Evolutionary conservation across 805 yeast genomes (phyloP), one percentile per base, ranked within the genome.

Genomic region (Candida qinlingensis): DNA sequence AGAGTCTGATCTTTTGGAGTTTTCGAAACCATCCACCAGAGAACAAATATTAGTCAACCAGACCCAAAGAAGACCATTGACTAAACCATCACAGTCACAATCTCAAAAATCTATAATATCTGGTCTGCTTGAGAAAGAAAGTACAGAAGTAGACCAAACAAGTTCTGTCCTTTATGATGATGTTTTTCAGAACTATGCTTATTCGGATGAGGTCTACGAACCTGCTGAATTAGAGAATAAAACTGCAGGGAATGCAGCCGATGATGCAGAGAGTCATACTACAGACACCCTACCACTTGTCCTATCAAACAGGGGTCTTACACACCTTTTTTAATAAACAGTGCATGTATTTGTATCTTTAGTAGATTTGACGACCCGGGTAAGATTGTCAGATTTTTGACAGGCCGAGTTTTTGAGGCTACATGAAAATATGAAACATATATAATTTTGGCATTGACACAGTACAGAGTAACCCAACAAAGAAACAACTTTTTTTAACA

Each of bases 171-270:
- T 44, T 1, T 54, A 60, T 28, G 56, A 47, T 13, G 63, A 55
- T 33, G 52, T 61, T 13, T 53, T 61, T 25, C 57, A 54, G 42
- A 54, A 46, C 13, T 61, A 61, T 42, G 37, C 45, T 26, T 51
- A 54, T 42, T 53, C 55, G 6, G 59, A 51, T 25, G 62, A 54
- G 9, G 53, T 19, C 19, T 19, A 19, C 19, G 19, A 19, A 19
- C 19, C 48, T 12, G 50, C 33, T 12, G 39, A 29, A 13, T 27
- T 19, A 31, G 42, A 34, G 6, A 28, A 33, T 28, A 29, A 6
- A 30, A 12, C 11, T 26, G 6, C 6, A 36, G 11, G 25, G 10
- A 1, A 42, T 3, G 9, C 11, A 27, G 36, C n/a, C 5, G 30
- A 28, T 28, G 41, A 47, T 28, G 29, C 29, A 11, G 28, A 5